A percentile compares a stretch with the other conserved stretches of the same genome.
These are phyloP conservation scores for Picochlorum sp. DNA, from an alignment of 139 green algal genomes.

Conservation along the genomic window DNA sequence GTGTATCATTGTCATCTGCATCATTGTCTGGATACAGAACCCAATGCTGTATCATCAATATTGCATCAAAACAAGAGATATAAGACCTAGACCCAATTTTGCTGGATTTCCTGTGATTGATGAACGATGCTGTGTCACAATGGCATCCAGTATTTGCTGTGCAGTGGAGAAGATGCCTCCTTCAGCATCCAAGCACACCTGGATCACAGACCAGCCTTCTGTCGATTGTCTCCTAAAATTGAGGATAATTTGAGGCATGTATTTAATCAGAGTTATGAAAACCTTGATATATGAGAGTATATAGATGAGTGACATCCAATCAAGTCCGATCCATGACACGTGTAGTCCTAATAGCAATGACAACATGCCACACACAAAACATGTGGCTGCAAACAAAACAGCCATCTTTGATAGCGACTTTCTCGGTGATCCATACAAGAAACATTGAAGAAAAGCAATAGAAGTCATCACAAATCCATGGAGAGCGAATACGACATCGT, in stretches of 20 bases:
- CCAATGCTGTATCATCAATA: conserved; percentile 60
- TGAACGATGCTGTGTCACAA: conserved; percentile 25
- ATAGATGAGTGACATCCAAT: conserved; percentile 36
- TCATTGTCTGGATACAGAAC: conserved; percentile 23
- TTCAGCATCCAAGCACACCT: conserved; percentile 47
- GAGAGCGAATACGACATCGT: conserved; percentile 55
- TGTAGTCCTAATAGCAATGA: not conserved
- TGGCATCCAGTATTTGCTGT: conserved; percentile 41
- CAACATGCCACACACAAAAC: not conserved
- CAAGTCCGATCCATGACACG: conserved; percentile 4
- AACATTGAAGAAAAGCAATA: conserved; percentile 19
- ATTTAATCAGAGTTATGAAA: conserved; percentile 48
- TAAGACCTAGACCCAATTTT: conserved; percentile 51
- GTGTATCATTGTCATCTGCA: not conserved
- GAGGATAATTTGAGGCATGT: conserved; percentile 45
- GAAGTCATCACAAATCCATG: conserved; percentile 34
- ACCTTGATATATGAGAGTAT: conserved; percentile 50
- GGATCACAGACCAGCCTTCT: conserved; percentile 27
- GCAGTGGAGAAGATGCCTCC: conserved; percentile 42
- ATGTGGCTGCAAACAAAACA: not conserved
- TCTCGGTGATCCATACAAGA: conserved; percentile 19
- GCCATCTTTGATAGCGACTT: not conserved
- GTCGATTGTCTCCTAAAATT: conserved; percentile 45
- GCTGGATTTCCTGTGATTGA: conserved; percentile 40
- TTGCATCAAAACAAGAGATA: conserved; percentile 48